phyloP scores from a whole-genome alignment of 2,329 filamentous ascomycete species.

The Aspergillus texensis region DNA sequence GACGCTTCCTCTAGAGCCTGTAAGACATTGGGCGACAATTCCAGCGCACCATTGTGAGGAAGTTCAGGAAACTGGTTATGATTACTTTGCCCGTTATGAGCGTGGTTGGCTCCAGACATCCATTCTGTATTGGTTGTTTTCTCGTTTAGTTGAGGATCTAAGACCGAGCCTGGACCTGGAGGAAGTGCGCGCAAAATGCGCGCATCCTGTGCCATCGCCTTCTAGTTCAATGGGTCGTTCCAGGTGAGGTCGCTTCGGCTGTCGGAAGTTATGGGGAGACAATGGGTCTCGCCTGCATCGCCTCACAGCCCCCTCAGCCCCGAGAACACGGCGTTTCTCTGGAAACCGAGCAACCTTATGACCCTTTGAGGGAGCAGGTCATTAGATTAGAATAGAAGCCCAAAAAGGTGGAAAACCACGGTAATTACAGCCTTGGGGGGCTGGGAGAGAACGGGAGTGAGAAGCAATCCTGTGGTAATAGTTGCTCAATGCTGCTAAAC shows the following conservation, averaged over 20 bases:
- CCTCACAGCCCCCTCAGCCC: constrained; percentile 21
- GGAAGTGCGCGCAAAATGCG: constrained; percentile 25
- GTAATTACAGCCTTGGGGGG: neutral
- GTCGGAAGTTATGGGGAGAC: constrained; percentile 24
- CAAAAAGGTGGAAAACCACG: neutral
- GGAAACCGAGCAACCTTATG: constrained; percentile 4
- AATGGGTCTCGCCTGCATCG: constrained; percentile 29
- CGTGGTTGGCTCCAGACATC: constrained; percentile 14
- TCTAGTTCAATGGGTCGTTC: constrained; percentile 22
- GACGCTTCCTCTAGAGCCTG: constrained; percentile 22
- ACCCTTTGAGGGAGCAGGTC: neutral
- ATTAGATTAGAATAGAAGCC: neutral
- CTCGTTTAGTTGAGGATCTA: constrained; percentile 26
- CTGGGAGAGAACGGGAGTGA: neutral
- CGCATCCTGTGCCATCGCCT: constrained; percentile 38
- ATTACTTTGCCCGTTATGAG: constrained; percentile 18
- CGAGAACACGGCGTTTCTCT: constrained; percentile 7
- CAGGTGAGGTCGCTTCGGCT: constrained; percentile 24
- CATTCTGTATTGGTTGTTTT: constrained; percentile 21
- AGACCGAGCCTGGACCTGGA: constrained; percentile 21
- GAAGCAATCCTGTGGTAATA: neutral
- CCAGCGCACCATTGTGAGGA: constrained; percentile 23
- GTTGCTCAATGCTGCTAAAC: neutral
- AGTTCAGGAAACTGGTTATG: constrained; percentile 24
- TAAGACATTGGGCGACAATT: constrained; percentile 22